Conservation (phyloP, 768 basidiomycete species). For the Russula sp. region DNA sequence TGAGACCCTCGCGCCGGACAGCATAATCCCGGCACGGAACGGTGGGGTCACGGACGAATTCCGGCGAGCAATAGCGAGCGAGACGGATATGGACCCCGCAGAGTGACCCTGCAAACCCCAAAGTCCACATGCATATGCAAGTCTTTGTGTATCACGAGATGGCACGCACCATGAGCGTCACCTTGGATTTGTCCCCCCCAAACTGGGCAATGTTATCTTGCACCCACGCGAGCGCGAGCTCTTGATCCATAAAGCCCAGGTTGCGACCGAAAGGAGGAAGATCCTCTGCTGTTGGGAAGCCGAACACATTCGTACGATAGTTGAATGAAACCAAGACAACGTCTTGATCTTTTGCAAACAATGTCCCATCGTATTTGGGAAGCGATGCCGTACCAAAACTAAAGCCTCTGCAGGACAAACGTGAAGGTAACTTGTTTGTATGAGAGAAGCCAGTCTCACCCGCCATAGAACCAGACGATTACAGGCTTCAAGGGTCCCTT, state of each 20-base stretch:
- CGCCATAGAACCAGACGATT: slow-evolving; percentile 10
- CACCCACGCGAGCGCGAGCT: slow-evolving; percentile 43
- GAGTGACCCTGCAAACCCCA: slow-evolving; percentile 4
- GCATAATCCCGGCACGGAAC: slow-evolving; percentile 9
- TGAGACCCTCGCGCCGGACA: neutral
- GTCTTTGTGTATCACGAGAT: slow-evolving; percentile 8
- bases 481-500: slow-evolving; percentile 2
- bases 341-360: slow-evolving; percentile 9
- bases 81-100: neutral
- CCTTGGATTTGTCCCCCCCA: slow-evolving; percentile 46
- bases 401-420: neutral
- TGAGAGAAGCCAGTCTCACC: neutral
- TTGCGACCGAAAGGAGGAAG: neutral
- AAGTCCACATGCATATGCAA: neutral
- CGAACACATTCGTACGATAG: slow-evolving; percentile 11
- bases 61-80: slow-evolving; percentile 1
- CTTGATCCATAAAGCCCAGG: slow-evolving; percentile 8
- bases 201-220: slow-evolving; percentile 53
- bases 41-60: neutral
- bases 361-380: slow-evolving; percentile 5
- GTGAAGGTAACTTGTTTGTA: neutral
- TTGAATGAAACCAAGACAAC: slow-evolving; percentile 9
- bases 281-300: slow-evolving; percentile 6
- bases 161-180: slow-evolving; percentile 27
- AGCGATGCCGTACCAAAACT: neutral